Evolutionary conservation across 1,284 basidiomycete genomes (phyloP).

Genomic region (Microbotryum intermedium): DNA sequence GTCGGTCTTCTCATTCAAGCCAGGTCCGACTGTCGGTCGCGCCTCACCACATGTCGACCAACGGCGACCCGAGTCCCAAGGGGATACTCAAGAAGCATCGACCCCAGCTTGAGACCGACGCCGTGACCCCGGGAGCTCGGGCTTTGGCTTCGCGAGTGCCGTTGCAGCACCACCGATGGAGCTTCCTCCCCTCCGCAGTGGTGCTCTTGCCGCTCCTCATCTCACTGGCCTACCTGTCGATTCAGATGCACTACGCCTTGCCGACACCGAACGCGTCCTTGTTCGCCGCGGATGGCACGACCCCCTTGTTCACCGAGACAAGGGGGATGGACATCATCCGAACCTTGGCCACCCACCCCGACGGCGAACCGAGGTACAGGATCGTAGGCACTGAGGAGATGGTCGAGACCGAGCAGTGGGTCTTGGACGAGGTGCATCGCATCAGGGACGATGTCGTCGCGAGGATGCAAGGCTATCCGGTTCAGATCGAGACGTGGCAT

Average conservation of each 20-base stretch:
- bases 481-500: slow-evolving; percentile 79
- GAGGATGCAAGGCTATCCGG: slow-evolving; percentile 44
- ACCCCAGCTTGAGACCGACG: no score
- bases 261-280: slow-evolving; percentile 4
- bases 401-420: slow-evolving; percentile 73
- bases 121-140: no score
- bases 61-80: no score
- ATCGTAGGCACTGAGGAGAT: slow-evolving; percentile 88
- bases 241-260: slow-evolving; percentile 20
- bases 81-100: no score
- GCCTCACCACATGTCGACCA: no score
- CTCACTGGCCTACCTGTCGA: slow-evolving; percentile 5
- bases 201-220: slow-evolving; percentile 12
- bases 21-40: no score
- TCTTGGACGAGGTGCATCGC: slow-evolving; percentile 57
- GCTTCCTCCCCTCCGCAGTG: slow-evolving; percentile 1
- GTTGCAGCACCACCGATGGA: background rate
- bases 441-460: slow-evolving; percentile 49
- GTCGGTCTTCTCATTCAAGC: no score
- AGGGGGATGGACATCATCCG: slow-evolving; percentile 21
- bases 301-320: slow-evolving; percentile 17
- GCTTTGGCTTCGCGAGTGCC: no score
- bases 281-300: background rate
- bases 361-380: slow-evolving; percentile 52
- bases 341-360: slow-evolving; percentile 20